Conservation (phyloP, 1,139 yeast species). For the Sugiyamaella grinbergsii region DNA sequence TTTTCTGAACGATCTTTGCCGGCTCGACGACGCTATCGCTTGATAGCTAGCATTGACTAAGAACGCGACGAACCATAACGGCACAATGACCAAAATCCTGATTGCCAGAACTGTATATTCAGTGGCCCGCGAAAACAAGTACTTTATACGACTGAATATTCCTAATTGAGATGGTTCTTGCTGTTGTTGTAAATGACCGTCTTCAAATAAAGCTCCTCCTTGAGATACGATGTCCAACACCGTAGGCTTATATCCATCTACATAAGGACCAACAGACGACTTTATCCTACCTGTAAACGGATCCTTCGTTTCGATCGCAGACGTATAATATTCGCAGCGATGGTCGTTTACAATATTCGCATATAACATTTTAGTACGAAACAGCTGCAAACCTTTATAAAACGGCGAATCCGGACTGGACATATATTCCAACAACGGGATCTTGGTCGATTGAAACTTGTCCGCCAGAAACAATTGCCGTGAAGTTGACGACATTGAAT, state of each 20-base stretch:
- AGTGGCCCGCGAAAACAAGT: conserved; percentile 9
- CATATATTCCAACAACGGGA: conserved; percentile 65
- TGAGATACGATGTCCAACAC: conserved; percentile 48
- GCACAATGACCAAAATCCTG: conserved; percentile 36
- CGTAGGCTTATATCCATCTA: conserved; percentile 55
- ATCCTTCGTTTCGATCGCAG: conserved; percentile 66
- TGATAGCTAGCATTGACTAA: conserved; percentile 40
- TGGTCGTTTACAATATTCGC: conserved; percentile 78
- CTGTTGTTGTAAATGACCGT: neutral
- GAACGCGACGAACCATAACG: conserved; percentile 43
- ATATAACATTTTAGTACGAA: conserved; percentile 59
- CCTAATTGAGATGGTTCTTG: neutral
- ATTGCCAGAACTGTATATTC: conserved; percentile 26
- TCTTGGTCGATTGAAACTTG: conserved; percentile 32
- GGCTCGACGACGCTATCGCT: conserved; percentile 31
- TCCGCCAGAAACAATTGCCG: conserved; percentile 70
- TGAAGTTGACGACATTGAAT: conserved; percentile 68
- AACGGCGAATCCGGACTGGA: conserved; percentile 64
- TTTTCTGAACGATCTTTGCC: conserved; percentile 30
- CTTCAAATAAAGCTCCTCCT: conserved; percentile 18
- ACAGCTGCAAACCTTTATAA: conserved; percentile 54
- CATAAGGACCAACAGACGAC: conserved; percentile 46
- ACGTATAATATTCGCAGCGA: conserved; percentile 80
- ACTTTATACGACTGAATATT: conserved; percentile 6
- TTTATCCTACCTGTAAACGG: conserved; percentile 52